Percentiles rank a stretch among this genome's conserved stretches.
Evolutionary conservation across 805 yeast genomes (phyloP).

Genomic region (Kurtzmaniella fragi): DNA sequence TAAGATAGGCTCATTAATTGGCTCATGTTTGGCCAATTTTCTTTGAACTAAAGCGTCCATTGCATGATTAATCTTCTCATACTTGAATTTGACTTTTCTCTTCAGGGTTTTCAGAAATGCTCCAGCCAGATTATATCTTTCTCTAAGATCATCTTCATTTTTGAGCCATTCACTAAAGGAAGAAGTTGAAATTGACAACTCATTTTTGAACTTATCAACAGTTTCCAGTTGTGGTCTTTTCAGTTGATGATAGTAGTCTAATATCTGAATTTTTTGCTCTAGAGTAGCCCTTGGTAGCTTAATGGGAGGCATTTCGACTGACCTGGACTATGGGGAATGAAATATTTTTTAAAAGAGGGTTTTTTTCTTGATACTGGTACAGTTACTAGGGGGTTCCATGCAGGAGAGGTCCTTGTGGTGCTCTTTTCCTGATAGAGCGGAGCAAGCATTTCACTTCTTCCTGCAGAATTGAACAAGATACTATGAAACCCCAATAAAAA

Average conservation of each 20-base stretch:
- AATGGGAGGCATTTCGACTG: constrained; percentile 9
- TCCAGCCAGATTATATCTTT: constrained; percentile 33
- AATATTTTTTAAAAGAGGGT: too few species aligned
- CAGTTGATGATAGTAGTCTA: constrained; percentile 45
- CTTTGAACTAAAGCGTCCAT: constrained; percentile 52
- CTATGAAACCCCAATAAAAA: too few species aligned
- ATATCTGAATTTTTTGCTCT: constrained; percentile 53
- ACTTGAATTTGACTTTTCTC: constrained; percentile 48
- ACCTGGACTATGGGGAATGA: too few species aligned
- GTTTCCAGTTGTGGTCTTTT: constrained; percentile 54
- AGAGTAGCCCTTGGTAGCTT: constrained; percentile 48
- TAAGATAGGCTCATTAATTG: constrained; percentile 50
- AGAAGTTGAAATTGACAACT: constrained; percentile 53
- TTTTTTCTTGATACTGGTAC: too few species aligned
- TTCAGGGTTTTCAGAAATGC: constrained; percentile 29
- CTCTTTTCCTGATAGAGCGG: neutral
- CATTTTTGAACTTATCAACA: constrained; percentile 47
- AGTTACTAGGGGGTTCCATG: constrained; percentile 1
- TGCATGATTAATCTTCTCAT: constrained; percentile 52
- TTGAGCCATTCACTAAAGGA: constrained; percentile 60
- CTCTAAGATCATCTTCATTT: constrained; percentile 46
- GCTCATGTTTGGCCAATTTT: constrained; percentile 37
- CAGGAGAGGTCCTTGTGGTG: constrained; percentile 1
- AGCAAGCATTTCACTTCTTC: neutral
- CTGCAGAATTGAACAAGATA: too few species aligned